A percentile compares a stretch with the other conserved stretches of the same genome.
Evolutionary conservation across 495 filamentous ascomycete species (phyloP).

Genomic region (Penicillium robsamsonii): DNA sequence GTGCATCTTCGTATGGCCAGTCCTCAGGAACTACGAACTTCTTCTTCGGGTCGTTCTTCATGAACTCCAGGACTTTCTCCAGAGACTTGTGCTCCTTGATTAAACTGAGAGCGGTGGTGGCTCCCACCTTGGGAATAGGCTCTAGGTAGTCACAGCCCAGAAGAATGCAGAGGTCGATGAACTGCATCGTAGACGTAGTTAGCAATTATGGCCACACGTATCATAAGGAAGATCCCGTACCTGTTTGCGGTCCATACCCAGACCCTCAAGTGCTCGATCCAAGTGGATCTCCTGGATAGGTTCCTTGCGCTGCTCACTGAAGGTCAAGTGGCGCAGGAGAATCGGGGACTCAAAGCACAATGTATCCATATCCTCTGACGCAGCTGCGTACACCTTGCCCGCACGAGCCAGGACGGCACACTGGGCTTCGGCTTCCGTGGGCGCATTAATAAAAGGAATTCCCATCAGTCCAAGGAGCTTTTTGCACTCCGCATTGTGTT

Average conservation of each 20-base stretch:
- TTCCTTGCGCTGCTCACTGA: constrained; percentile 94
- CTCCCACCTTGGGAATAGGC: constrained; percentile 89
- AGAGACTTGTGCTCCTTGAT: constrained; percentile 87
- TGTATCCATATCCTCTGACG: constrained; percentile 98
- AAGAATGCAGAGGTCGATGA: constrained; percentile 96
- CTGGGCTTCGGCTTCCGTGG: constrained; percentile 96
- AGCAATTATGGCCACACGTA: background rate
- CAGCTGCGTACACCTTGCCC: constrained; percentile 94
- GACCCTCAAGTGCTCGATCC: constrained; percentile 75
- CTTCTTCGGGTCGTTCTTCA: constrained; percentile 69
- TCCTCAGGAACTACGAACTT: constrained; percentile 84
- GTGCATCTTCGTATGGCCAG: constrained; percentile 91
- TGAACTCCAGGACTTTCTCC: constrained; percentile 78
- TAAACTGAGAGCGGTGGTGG: constrained; percentile 83
- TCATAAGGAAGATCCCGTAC: constrained; percentile 37
- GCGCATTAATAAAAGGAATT: constrained; percentile 89
- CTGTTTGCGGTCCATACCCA: constrained; percentile 83
- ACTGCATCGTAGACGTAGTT: constrained; percentile 47
- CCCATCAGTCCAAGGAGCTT: constrained; percentile 89
- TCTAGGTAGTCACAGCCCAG: constrained; percentile 98
- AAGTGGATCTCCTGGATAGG: constrained; percentile 94
- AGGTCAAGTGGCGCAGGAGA: constrained; percentile 87
- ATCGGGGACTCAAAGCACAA: constrained; percentile 93
- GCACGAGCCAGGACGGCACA: constrained; percentile 88
- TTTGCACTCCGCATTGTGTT: constrained; percentile 96